Evolutionary conservation across 495 filamentous ascomycete genomes (phyloP).

Genomic region (Apodospora peruviana): DNA sequence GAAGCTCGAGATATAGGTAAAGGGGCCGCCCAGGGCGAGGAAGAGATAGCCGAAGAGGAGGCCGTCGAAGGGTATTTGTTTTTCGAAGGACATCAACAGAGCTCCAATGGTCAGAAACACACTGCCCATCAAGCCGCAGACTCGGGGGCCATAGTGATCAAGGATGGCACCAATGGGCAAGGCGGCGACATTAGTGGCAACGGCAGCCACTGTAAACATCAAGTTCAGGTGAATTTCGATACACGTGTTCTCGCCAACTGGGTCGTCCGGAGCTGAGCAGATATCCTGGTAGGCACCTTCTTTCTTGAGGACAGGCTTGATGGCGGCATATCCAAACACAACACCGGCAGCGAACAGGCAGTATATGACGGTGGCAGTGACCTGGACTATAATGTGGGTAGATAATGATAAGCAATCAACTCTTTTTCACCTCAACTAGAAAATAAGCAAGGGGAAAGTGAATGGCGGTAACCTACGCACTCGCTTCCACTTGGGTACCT

Average conservation of each 20-base stretch:
- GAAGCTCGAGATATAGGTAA: constrained; percentile 86
- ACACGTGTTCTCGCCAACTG: constrained; percentile 54
- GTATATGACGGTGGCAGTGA: constrained; percentile 63
- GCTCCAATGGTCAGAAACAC: constrained; percentile 65
- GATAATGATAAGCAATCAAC: neutral
- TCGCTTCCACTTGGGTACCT: constrained; percentile 59
- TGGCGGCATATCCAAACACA: constrained; percentile 78
- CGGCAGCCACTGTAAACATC: constrained; percentile 92
- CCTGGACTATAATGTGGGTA: constrained; percentile 43
- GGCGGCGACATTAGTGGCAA: constrained; percentile 73
- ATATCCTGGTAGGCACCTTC: constrained; percentile 67
- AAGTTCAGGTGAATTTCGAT: constrained; percentile 81
- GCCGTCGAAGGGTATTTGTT: constrained; percentile 58
- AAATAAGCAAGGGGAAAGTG: too few relatives aligned
- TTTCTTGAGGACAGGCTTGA: constrained; percentile 73
- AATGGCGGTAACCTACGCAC: constrained; percentile 44
- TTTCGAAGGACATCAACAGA: constrained; percentile 64
- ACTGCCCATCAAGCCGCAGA: constrained; percentile 68
- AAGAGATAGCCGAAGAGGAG: constrained; percentile 78
- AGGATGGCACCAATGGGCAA: constrained; percentile 81
- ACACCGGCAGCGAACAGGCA: constrained; percentile 77
- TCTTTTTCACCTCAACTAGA: too few relatives aligned
- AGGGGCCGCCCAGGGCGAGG: constrained; percentile 79
- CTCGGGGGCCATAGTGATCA: constrained; percentile 74
- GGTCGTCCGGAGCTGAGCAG: constrained; percentile 43